These are phyloP conservation scores for Friedmanniomyces endolithicus DNA, from an alignment of 495 filamentous ascomycete genomes.

Conservation along the genomic window DNA sequence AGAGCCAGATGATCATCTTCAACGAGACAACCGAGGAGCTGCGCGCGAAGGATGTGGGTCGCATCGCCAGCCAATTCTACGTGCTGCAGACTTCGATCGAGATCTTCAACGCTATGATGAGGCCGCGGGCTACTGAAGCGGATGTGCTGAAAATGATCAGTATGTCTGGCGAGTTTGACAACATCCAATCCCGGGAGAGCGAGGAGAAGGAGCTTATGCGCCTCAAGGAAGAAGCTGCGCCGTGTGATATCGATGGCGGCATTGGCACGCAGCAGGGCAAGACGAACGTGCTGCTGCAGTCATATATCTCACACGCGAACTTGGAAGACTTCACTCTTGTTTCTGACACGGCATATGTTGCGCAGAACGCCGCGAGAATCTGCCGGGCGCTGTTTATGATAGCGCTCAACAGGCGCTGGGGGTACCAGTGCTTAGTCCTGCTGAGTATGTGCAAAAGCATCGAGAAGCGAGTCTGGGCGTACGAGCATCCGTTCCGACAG, in stretches of 20 bases:
- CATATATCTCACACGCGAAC: conserved; percentile 80
- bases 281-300: conserved; percentile 88
- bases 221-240: conserved; percentile 51
- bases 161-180: conserved; percentile 92
- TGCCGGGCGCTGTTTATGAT: conserved; percentile 96
- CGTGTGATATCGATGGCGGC: conserved; percentile 60
- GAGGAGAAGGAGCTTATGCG: conserved; percentile 67
- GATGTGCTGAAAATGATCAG: conserved; percentile 91
- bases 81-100: conserved; percentile 85
- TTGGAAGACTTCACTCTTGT: conserved; percentile 86
- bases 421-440: conserved; percentile 81
- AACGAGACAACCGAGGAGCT: conserved; percentile 87
- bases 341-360: conserved; percentile 86
- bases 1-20: conserved; percentile 98
- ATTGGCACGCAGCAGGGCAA: conserved; percentile 74
- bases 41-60: conserved; percentile 80
- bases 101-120: conserved; percentile 91
- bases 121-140: conserved; percentile 63
- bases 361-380: conserved; percentile 89
- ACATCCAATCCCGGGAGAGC: conserved; percentile 80
- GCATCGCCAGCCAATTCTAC: conserved; percentile 95
- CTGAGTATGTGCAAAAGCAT: conserved; percentile 89
- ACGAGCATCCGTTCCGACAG: conserved; percentile 87
- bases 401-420: conserved; percentile 86
- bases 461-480: conserved; percentile 84